phyloP scores from a whole-genome alignment of 2,329 filamentous ascomycete genomes.

The Phaeoacremonium minimum region DNA sequence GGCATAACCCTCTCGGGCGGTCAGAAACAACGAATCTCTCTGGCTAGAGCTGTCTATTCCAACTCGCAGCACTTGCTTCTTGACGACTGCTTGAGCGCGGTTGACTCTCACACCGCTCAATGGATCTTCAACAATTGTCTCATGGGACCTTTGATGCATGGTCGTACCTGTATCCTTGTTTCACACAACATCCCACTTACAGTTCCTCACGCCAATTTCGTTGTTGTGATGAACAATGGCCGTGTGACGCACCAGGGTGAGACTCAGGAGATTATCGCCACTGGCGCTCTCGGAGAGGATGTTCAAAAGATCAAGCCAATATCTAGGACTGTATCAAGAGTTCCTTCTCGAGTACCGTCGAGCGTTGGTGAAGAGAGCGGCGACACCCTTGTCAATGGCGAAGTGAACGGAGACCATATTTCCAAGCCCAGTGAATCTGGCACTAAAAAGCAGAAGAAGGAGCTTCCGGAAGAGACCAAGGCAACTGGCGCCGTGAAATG shows the following conservation, averaged over 20 bases:
- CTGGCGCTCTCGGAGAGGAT: conserved; percentile 87
- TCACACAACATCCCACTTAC: conserved; percentile 94
- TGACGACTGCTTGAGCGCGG: conserved; percentile 93
- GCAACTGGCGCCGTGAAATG: conserved; percentile 84
- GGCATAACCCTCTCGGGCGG: conserved; percentile 94
- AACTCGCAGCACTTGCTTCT: conserved; percentile 86
- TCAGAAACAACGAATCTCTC: conserved; percentile 94
- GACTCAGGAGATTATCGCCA: conserved; percentile 72
- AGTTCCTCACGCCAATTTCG: conserved; percentile 72
- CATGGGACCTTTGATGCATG: conserved; percentile 80
- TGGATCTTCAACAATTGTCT: conserved; percentile 97
- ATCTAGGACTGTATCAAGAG: conserved; percentile 66
- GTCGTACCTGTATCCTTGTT: conserved; percentile 88
- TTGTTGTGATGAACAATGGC: conserved; percentile 85
- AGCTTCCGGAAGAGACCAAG: conserved; percentile 70
- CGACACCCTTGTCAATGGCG: conserved; percentile 51
- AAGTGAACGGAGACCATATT: conserved; percentile 41
- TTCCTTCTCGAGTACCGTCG: conserved; percentile 75
- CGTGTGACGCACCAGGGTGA: conserved; percentile 73
- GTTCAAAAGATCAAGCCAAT: conserved; percentile 66
- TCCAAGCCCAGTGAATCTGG: conserved; percentile 37
- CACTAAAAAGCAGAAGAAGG: conserved; percentile 41
- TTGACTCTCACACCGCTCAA: conserved; percentile 95
- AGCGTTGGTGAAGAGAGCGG: conserved; percentile 62
- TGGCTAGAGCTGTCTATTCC: conserved; percentile 96